Conservation (phyloP, 345 rosid species). For the Chamaenerion angustifolium region DNA sequence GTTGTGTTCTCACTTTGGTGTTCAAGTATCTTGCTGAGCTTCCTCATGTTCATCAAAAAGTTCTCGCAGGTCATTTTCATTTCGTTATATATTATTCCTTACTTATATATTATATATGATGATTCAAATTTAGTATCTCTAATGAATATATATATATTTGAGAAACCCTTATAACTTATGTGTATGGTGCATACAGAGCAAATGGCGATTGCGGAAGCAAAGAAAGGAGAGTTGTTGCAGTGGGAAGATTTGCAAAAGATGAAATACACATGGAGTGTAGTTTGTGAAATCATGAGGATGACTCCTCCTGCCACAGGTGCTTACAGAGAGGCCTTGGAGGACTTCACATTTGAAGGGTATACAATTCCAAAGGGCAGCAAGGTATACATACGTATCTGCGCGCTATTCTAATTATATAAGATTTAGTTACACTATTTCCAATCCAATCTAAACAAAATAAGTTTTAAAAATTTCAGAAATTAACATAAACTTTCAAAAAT, state of each 20-base stretch:
- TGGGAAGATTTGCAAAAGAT: constrained; percentile 18
- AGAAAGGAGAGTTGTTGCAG: constrained; percentile 9
- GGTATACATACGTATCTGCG: constrained; percentile 2
- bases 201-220: constrained; percentile 10
- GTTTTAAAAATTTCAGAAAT: too few relatives aligned
- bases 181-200: constrained; percentile 9
- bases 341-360: constrained; percentile 15
- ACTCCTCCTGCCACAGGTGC: constrained; percentile 10
- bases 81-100: background rate
- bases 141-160: too few relatives aligned
- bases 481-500: too few relatives aligned
- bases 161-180: too few relatives aligned
- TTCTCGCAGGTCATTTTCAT: constrained; percentile 9
- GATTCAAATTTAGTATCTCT: too few relatives aligned
- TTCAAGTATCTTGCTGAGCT: constrained; percentile 18
- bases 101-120: too few relatives aligned
- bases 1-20: constrained; percentile 8
- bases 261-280: constrained; percentile 18
- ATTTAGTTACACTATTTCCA: too few relatives aligned
- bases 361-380: constrained; percentile 24
- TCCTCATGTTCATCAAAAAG: constrained; percentile 12
- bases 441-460: too few relatives aligned
- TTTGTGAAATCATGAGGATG: constrained; percentile 17
- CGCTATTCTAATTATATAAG: too few relatives aligned
- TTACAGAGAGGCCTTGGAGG: constrained; percentile 16